phyloP scores from a whole-genome alignment of 192 early-diverging fungal species.

The Coemansia guatemalensis region DNA sequence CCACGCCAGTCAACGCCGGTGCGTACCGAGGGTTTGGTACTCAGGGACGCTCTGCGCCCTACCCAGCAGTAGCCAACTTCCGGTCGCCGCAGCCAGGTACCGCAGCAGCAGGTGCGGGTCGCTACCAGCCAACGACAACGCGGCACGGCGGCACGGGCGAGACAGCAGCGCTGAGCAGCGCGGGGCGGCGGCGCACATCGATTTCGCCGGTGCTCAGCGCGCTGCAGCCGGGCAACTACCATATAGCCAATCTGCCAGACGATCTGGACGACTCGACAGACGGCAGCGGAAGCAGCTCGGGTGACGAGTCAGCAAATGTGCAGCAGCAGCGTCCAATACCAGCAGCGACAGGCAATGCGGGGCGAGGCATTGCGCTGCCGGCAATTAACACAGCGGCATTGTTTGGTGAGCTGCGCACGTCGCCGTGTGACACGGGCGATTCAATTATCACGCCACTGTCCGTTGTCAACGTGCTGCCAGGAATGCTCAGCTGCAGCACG shows the following conservation, averaged over 20 bases:
- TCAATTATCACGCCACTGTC: constrained; percentile 43
- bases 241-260: constrained; percentile 51
- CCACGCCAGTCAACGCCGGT: background rate
- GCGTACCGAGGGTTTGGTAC: background rate
- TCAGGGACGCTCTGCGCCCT: background rate
- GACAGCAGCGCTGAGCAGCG: background rate
- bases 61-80: background rate
- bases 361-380: constrained; percentile 1
- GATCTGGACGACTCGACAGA: constrained; percentile 38
- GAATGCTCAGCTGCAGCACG: constrained; percentile 15
- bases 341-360: background rate
- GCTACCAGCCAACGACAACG: background rate
- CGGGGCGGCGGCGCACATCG: constrained; percentile 20
- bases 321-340: background rate
- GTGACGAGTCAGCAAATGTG: background rate
- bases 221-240: constrained; percentile 47
- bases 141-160: background rate
- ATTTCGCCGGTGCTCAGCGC: constrained; percentile 47
- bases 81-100: background rate
- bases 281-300: constrained; percentile 13
- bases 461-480: constrained; percentile 44
- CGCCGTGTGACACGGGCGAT: constrained; percentile 43
- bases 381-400: constrained; percentile 37
- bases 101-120: background rate
- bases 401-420: constrained; percentile 11